Conservation (phyloP, 805 yeast genomes). For the Suhomyces emberorum region DNA sequence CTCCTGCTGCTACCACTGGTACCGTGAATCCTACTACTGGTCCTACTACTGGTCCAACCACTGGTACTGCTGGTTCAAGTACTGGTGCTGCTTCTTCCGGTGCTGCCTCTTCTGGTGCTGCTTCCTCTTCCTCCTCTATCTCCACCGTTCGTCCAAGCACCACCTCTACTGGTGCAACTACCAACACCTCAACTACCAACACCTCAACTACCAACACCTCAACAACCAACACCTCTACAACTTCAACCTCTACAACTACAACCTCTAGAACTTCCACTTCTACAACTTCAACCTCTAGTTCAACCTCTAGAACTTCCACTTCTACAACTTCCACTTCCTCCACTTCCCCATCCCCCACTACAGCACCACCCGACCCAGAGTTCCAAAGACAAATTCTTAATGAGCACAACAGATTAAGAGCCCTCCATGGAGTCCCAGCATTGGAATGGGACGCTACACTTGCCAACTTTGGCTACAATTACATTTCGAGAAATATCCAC, state of each 20-base stretch:
- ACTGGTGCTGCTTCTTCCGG: slow-evolving; percentile 2
- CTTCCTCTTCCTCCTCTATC: slow-evolving; percentile 7
- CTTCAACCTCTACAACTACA: slow-evolving; percentile 6
- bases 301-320: slow-evolving; percentile 13
- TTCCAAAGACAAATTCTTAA: slow-evolving; percentile 27
- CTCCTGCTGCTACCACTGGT: slow-evolving; percentile 9
- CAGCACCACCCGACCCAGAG: slow-evolving; percentile 15
- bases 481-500: slow-evolving; percentile 49
- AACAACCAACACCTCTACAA: slow-evolving; percentile 8
- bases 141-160: slow-evolving; percentile 7
- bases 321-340: slow-evolving; percentile 12
- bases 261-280: slow-evolving; percentile 8
- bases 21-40: not conserved
- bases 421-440: slow-evolving; percentile 27
- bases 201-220: slow-evolving; percentile 6
- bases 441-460: slow-evolving; percentile 33
- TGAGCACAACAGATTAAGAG: slow-evolving; percentile 37
- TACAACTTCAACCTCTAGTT: slow-evolving; percentile 7
- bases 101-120: slow-evolving; percentile 6
- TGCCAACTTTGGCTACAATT: slow-evolving; percentile 34
- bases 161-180: slow-evolving; percentile 6
- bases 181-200: slow-evolving; percentile 8
- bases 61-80: not conserved
- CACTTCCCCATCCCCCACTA: slow-evolving; percentile 10
- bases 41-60: slow-evolving; percentile 5